These are phyloP conservation scores for Saprolegnia diclina DNA, from an alignment of 352 stramenopile genomes.

Conservation along the genomic window DNA sequence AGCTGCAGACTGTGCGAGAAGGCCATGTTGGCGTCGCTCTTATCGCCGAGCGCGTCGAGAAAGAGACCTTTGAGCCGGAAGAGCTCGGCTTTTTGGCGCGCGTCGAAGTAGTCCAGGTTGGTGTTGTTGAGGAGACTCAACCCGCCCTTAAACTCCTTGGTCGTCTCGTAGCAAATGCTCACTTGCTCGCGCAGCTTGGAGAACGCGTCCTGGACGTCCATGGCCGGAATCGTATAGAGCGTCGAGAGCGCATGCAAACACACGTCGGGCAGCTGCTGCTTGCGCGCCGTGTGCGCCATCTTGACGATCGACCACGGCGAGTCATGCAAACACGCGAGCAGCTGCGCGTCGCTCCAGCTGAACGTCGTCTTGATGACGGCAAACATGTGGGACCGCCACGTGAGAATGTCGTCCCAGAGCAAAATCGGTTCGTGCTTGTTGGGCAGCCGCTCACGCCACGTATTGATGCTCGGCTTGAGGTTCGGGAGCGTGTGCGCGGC, in stretches of 20 bases:
- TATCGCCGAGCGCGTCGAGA: slow-evolving; percentile 71
- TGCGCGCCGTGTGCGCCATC: slow-evolving; percentile 84
- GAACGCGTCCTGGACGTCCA: slow-evolving; percentile 92
- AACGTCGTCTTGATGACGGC: slow-evolving; percentile 86
- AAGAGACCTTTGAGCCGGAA: slow-evolving; percentile 90
- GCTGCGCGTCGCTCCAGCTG: slow-evolving; percentile 80
- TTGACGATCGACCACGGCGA: slow-evolving; percentile 91
- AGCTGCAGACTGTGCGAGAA: slow-evolving; percentile 90
- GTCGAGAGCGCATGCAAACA: slow-evolving; percentile 80
- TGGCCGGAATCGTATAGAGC: slow-evolving; percentile 81
- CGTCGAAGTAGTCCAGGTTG: slow-evolving; percentile 90
- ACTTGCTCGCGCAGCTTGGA: slow-evolving; percentile 91
- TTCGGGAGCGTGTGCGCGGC: slow-evolving; percentile 82
- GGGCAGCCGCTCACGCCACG: slow-evolving; percentile 87
- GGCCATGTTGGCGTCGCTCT: slow-evolving; percentile 80
- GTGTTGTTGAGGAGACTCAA: slow-evolving; percentile 91
- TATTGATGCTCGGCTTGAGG: slow-evolving; percentile 88
- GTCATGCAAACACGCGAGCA: slow-evolving; percentile 88
- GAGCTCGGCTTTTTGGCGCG: slow-evolving; percentile 89
- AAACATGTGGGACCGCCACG: slow-evolving; percentile 92
- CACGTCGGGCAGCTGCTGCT: slow-evolving; percentile 86
- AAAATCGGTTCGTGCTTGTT: slow-evolving; percentile 92
- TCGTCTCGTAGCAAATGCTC: slow-evolving; percentile 88
- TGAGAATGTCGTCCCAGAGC: slow-evolving; percentile 91
- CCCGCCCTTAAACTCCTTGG: slow-evolving; percentile 78